These are phyloP conservation scores for Dendrobium nobile DNA, from an alignment of 106 monocot species.

Conservation along the genomic window DNA sequence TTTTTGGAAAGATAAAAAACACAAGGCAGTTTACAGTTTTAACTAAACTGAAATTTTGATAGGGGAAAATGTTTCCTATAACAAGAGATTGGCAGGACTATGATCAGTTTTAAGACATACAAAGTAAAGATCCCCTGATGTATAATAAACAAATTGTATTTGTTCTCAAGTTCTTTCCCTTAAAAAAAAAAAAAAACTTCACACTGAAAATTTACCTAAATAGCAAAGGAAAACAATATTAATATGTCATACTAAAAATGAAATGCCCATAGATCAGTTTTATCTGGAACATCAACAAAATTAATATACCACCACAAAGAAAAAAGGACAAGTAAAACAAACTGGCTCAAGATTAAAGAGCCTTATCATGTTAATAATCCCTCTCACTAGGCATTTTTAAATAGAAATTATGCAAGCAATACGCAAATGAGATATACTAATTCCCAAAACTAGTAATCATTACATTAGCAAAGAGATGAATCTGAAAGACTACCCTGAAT, in stretches of 20 bases:
- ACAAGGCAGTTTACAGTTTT: too few relatives aligned
- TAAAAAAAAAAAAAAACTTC: background rate
- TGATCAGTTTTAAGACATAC: background rate
- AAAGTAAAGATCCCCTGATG: background rate
- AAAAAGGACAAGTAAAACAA: background rate
- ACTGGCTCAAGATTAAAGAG: background rate
- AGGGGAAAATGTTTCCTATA: too few relatives aligned
- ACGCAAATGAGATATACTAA: background rate
- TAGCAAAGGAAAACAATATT: background rate
- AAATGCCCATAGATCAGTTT: background rate
- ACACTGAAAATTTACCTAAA: background rate
- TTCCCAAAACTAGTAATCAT: background rate
- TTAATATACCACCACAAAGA: background rate
- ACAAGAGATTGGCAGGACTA: too few relatives aligned
- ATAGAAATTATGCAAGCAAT: background rate
- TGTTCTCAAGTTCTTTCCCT: background rate
- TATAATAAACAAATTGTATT: background rate
- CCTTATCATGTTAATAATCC: background rate
- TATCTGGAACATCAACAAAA: background rate
- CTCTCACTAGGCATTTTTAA: background rate
- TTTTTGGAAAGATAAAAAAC: too few relatives aligned
- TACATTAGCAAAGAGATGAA: background rate
- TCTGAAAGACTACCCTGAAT: background rate
- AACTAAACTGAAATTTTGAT: too few relatives aligned
- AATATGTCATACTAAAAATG: background rate